A percentile compares a stretch with the other conserved stretches of the same genome.
These are phyloP conservation scores for Ceriops decandra DNA, from an alignment of 345 rosid species.

Conservation along the genomic window DNA sequence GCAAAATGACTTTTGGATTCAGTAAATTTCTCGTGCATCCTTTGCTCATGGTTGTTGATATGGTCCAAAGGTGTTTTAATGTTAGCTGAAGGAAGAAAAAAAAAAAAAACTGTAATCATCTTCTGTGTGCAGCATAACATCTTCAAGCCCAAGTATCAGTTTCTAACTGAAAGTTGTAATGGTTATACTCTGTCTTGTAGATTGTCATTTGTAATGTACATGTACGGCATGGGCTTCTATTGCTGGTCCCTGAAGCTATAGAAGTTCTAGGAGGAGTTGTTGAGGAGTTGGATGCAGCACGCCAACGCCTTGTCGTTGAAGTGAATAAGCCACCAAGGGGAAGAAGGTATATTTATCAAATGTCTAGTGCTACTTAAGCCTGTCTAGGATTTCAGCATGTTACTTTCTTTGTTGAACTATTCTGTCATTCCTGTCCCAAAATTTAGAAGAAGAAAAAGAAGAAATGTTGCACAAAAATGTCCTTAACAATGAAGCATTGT, in stretches of 20 bases:
- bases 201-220: conserved; percentile 71
- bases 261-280: conserved; percentile 84
- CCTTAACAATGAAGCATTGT: not conserved
- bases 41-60: too few species aligned
- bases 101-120: conserved; percentile 3
- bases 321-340: conserved; percentile 95
- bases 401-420: conserved; percentile 2
- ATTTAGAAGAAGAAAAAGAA: too few species aligned
- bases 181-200: conserved; percentile 33
- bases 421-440: not conserved
- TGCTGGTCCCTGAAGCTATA: conserved; percentile 84
- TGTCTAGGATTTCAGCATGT: conserved; percentile 5
- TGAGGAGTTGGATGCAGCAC: conserved; percentile 72
- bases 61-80: conserved; percentile 8
- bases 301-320: conserved; percentile 63
- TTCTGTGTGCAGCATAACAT: not conserved
- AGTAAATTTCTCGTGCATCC: not conserved
- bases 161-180: not conserved
- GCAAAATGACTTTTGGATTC: not conserved
- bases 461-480: too few species aligned
- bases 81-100: not conserved
- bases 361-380: conserved; percentile 4
- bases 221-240: conserved; percentile 68
- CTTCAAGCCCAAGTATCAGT: not conserved
- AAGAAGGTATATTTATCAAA: conserved; percentile 59